A percentile compares a stretch with the other conserved stretches of the same genome.
These are phyloP conservation scores for Cochlearia excelsa DNA, from an alignment of 345 rosid genomes.

Conservation along the genomic window DNA sequence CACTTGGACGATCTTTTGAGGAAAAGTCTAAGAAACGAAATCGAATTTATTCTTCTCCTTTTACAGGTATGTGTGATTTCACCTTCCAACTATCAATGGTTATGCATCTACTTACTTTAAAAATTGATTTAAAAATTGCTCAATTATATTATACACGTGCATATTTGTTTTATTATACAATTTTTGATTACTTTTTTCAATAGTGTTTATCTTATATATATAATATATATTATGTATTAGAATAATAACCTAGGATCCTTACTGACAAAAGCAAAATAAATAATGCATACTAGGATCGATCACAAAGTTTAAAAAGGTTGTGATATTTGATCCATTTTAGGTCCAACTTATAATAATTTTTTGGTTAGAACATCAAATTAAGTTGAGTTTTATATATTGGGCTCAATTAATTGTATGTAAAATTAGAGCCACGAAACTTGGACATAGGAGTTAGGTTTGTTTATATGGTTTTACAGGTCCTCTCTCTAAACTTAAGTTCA, in stretches of 20 bases:
- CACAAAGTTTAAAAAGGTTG: too few species aligned
- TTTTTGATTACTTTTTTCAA: not conserved
- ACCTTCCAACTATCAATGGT: constrained; percentile 37
- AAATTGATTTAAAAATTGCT: not conserved
- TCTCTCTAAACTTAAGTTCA: constrained; percentile 2
- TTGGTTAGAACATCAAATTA: too few species aligned
- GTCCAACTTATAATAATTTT: too few species aligned
- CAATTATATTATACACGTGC: constrained; percentile 18
- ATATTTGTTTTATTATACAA: not conserved
- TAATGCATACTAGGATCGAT: too few species aligned
- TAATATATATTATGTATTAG: too few species aligned
- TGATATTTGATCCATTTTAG: too few species aligned
- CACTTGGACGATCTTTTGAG: constrained; percentile 22
- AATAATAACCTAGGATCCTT: too few species aligned
- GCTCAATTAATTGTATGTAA: too few species aligned
- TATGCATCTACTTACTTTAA: constrained; percentile 21
- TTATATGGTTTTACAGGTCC: not conserved
- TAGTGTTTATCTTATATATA: not conserved
- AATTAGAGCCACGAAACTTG: not conserved
- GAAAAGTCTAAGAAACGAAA: constrained; percentile 10
- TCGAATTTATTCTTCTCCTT: constrained; percentile 24
- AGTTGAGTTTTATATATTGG: too few species aligned
- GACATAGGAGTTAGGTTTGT: too few species aligned
- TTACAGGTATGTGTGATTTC: constrained; percentile 32
- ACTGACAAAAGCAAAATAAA: too few species aligned